Percentiles rank a stretch among this genome's conserved stretches.
Conservation (phyloP, 108 stramenopile species). For the Epipyxis sp. region DNA sequence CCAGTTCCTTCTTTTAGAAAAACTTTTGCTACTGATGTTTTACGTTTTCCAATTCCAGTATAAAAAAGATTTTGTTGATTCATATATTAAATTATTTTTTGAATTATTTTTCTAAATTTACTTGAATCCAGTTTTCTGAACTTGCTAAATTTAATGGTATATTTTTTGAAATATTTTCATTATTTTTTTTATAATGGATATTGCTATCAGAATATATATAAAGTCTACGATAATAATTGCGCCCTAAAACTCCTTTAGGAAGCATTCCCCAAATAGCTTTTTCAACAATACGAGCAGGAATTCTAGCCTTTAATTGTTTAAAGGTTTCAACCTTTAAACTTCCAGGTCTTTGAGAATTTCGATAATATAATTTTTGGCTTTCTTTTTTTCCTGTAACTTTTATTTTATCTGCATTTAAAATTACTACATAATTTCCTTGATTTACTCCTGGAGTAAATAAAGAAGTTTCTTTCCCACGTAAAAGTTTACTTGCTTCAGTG, state of each 20-base stretch:
- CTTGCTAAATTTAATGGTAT: no score
- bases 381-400: slow-evolving; percentile 6
- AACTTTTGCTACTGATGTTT: slow-evolving; percentile 13
- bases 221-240: neutral
- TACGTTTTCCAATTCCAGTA: slow-evolving; percentile 1
- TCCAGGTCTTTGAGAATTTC: neutral
- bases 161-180: no score
- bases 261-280: neutral
- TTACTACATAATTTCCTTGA: slow-evolving; percentile 13
- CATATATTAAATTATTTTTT: neutral
- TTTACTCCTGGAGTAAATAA: slow-evolving; percentile 1
- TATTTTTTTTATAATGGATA: no score
- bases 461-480: neutral
- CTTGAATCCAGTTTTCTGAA: no score
- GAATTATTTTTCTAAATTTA: neutral
- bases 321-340: neutral
- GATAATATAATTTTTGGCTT: slow-evolving; percentile 6
- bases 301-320: neutral
- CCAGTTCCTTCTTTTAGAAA: slow-evolving; percentile 1
- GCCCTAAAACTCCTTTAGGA: slow-evolving; percentile 9
- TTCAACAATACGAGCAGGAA: neutral
- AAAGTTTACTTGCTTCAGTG: neutral
- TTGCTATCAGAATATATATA: neutral
- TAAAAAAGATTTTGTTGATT: neutral
- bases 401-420: neutral